These are phyloP conservation scores for Xylaria sp. DNA, from an alignment of 2,329 filamentous ascomycete species.

Conservation along the genomic window DNA sequence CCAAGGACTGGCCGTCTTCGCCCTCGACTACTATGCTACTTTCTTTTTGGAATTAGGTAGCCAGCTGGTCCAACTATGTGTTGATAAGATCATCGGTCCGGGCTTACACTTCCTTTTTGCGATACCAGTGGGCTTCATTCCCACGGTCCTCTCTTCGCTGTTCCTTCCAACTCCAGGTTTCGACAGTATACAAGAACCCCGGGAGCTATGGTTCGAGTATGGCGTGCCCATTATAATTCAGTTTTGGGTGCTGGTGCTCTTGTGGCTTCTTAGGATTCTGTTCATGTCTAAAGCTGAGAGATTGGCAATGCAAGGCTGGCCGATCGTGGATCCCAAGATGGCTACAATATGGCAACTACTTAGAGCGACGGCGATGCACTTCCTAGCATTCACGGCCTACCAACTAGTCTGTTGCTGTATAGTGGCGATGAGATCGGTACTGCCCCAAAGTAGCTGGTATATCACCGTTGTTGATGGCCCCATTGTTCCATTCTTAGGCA, in stretches of 20 bases:
- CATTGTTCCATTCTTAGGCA: slow-evolving; percentile 13
- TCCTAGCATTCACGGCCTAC: slow-evolving; percentile 45
- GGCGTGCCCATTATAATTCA: slow-evolving; percentile 38
- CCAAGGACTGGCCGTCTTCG: background rate
- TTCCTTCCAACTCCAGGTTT: slow-evolving; percentile 35
- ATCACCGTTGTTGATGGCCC: slow-evolving; percentile 9
- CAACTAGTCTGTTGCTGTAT: slow-evolving; percentile 40
- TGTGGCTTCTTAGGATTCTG: slow-evolving; percentile 40
- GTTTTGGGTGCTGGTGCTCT: slow-evolving; percentile 35
- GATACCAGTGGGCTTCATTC: slow-evolving; percentile 19
- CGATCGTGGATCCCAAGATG: slow-evolving; percentile 32
- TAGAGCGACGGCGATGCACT: slow-evolving; percentile 43
- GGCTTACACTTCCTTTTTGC: slow-evolving; percentile 22
- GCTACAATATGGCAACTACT: slow-evolving; percentile 37
- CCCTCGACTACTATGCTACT: slow-evolving; percentile 22
- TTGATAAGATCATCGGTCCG: slow-evolving; percentile 12
- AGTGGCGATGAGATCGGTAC: background rate
- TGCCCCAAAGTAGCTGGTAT: slow-evolving; percentile 7
- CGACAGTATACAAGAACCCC: slow-evolving; percentile 7
- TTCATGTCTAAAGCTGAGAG: slow-evolving; percentile 40
- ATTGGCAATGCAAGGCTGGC: slow-evolving; percentile 27
- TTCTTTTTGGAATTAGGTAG: background rate
- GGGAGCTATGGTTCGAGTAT: slow-evolving; percentile 37
- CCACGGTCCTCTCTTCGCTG: slow-evolving; percentile 23
- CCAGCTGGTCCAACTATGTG: background rate